phyloP scores from a whole-genome alignment of 495 filamentous ascomycete genomes.

The Diplogelasinospora grovesii region DNA sequence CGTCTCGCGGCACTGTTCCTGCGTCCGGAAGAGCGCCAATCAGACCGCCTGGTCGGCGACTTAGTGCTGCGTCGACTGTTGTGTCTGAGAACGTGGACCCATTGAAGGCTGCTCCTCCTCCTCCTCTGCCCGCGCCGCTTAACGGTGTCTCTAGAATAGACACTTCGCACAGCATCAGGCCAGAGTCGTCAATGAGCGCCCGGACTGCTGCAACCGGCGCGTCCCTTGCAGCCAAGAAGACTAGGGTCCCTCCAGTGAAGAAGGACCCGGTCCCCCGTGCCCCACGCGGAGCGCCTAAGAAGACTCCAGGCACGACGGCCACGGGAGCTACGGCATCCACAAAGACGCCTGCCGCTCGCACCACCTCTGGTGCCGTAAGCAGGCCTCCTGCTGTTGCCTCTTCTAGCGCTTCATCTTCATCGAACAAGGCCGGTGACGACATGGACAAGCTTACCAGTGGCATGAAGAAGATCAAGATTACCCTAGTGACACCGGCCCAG shows the following conservation, averaged over 20 bases:
- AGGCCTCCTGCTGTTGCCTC: too few relatives aligned
- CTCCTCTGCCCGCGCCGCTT: constrained; percentile 10
- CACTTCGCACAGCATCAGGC: constrained; percentile 32
- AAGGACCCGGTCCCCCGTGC: constrained; percentile 32
- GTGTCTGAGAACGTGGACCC: constrained; percentile 18
- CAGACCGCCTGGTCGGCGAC: constrained; percentile 28
- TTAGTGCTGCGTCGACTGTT: constrained; percentile 34
- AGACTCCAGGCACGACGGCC: constrained; percentile 24
- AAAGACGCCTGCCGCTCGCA: constrained; percentile 4
- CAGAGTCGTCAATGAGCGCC: constrained; percentile 32
- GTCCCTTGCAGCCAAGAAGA: constrained; percentile 42
- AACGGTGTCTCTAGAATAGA: constrained; percentile 25
- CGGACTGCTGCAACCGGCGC: constrained; percentile 17
- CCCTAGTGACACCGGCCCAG: constrained; percentile 63
- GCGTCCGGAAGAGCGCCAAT: constrained; percentile 23
- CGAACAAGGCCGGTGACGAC: constrained; percentile 24
- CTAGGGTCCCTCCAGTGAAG: constrained; percentile 29
- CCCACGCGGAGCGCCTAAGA: constrained; percentile 33
- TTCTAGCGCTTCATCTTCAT: neutral
- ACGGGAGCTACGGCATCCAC: constrained; percentile 1
- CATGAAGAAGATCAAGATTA: constrained; percentile 71
- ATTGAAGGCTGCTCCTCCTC: constrained; percentile 2
- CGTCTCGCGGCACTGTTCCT: constrained; percentile 28
- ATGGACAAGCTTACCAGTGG: constrained; percentile 60
- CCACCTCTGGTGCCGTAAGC: neutral